Evolutionary conservation across 78 protist genomes (phyloP).

Genomic region (Speleostelium caveatum): DNA sequence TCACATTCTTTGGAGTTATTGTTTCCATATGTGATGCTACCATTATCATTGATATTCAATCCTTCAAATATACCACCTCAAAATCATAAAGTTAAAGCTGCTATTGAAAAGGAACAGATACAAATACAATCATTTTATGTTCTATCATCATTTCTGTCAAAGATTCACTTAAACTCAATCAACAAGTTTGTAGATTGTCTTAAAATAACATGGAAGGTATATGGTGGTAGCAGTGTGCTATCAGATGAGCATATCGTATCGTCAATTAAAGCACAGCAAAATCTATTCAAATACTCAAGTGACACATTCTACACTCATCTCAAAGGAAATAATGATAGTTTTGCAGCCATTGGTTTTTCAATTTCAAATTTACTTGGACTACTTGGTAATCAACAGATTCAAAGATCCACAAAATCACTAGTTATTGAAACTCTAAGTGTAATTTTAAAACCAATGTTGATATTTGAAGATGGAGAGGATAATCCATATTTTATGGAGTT

Average conservation of each 20-base stretch:
- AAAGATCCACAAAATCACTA: background rate
- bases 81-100: background rate
- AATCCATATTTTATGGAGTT: background rate
- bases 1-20: too few species aligned
- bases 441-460: slow-evolving; percentile 4
- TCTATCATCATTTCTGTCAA: background rate
- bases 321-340: background rate
- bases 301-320: background rate
- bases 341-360: slow-evolving; percentile 15
- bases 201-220: background rate
- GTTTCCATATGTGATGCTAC: slow-evolving; percentile 38
- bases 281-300: background rate
- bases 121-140: slow-evolving; percentile 5
- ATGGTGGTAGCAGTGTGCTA: background rate
- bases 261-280: background rate
- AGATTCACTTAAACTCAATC: background rate
- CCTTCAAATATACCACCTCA: background rate
- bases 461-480: too few species aligned
- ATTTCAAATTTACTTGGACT: slow-evolving; percentile 4
- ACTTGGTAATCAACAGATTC: background rate
- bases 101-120: slow-evolving; percentile 3
- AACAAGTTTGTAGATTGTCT: slow-evolving; percentile 5
- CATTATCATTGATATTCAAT: slow-evolving; percentile 32
- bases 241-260: background rate
- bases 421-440: background rate